Evolutionary conservation across 169 alveolate species (phyloP).

Genomic region (Eimeria necatrix): DNA sequence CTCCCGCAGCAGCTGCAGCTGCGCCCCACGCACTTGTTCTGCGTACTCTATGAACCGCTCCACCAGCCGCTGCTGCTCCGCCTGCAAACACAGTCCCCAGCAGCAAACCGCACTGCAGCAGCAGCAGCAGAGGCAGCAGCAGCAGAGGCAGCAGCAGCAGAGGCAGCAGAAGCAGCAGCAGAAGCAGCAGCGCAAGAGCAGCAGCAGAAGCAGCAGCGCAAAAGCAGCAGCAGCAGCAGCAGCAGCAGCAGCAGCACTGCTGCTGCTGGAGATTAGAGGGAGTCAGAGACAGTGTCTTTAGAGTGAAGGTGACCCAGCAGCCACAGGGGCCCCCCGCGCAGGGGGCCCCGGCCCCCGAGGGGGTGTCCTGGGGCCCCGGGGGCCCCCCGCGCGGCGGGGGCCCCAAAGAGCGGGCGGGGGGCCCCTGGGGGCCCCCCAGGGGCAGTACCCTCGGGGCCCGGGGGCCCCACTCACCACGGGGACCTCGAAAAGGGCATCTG

Average conservation of each 20-base stretch:
- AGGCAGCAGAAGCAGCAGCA: not conserved
- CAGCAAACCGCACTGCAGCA: not conserved
- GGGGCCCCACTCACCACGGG: slow-evolving; percentile 40
- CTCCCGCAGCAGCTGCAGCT: slow-evolving; percentile 80
- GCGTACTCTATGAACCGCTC: slow-evolving; percentile 76
- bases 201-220: too few species aligned
- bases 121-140: not conserved
- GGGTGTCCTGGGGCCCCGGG: too few species aligned
- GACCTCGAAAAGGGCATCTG: slow-evolving; percentile 40
- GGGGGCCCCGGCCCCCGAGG: too few species aligned
- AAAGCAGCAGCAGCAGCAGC: too few species aligned
- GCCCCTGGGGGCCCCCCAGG: not conserved
- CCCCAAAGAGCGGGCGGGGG: not conserved
- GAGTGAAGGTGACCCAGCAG: too few species aligned
- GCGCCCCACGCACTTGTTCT: slow-evolving; percentile 71
- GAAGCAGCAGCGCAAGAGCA: too few species aligned
- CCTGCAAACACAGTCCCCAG: slow-evolving; percentile 17
- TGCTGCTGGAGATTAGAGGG: too few species aligned
- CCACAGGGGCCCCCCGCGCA: too few species aligned
- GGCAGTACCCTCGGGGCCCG: not conserved
- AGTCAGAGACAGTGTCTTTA: too few species aligned
- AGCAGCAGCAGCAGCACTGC: not conserved
- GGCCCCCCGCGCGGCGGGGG: too few species aligned
- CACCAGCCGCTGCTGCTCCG: slow-evolving; percentile 71
- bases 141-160: slow-evolving; percentile 1